Evolutionary conservation across 148 eudicot genomes (phyloP).

Genomic region (Rhododendron ovatum): DNA sequence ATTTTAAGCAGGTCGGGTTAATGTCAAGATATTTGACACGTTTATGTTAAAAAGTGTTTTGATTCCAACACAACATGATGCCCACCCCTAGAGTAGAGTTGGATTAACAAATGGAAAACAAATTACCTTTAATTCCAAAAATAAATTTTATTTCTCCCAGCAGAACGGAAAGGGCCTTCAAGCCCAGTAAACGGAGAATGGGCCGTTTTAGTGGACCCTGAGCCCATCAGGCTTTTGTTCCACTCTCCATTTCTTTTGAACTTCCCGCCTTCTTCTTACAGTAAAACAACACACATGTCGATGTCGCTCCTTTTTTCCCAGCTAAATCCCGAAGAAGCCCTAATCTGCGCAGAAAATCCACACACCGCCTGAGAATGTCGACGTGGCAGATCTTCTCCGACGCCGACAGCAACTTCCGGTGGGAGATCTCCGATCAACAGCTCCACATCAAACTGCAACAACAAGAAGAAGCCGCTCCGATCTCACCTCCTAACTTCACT

Average conservation of each 20-base stretch:
- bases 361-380: slow-evolving; percentile 30
- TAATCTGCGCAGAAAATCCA: slow-evolving; percentile 10
- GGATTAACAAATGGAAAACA: too few species aligned
- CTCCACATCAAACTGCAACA: slow-evolving; percentile 1
- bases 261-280: slow-evolving; percentile 14
- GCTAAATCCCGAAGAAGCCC: slow-evolving; percentile 16
- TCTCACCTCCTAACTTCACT: slow-evolving; percentile 14
- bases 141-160: too few species aligned
- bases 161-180: too few species aligned
- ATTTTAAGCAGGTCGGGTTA: too few species aligned
- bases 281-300: too few species aligned
- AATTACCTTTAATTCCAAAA: too few species aligned
- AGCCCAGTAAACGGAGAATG: neutral
- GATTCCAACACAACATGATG: too few species aligned
- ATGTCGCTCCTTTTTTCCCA: neutral
- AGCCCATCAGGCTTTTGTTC: neutral
- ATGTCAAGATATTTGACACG: too few species aligned
- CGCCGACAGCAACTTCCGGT: slow-evolving; percentile 51
- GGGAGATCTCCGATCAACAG: slow-evolving; percentile 46
- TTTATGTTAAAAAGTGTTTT: too few species aligned
- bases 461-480: neutral
- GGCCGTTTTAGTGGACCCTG: neutral
- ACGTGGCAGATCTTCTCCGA: slow-evolving; percentile 69
- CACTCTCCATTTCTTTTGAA: neutral
- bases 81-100: too few species aligned